A percentile compares a stretch with the other conserved stretches of the same genome.
Conservation (phyloP, 2,329 filamentous ascomycete genomes). For the Waltergamsia citrina region DNA sequence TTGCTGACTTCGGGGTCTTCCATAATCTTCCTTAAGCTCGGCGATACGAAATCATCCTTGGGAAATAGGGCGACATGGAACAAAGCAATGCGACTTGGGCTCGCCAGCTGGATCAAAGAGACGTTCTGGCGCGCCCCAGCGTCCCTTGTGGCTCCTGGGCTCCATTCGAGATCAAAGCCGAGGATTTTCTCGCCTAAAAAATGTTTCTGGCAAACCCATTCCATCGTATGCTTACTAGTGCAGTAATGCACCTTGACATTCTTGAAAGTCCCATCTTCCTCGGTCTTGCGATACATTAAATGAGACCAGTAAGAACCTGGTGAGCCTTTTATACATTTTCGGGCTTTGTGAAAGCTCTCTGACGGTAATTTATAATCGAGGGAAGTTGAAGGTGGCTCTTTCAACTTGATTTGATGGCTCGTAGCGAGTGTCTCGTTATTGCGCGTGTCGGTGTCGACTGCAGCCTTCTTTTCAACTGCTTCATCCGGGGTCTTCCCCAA, state of each 20-base stretch:
- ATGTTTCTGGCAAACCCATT: constrained; percentile 51
- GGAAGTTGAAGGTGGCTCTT: constrained; percentile 10
- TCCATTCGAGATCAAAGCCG: constrained; percentile 92
- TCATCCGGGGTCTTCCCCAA: no score
- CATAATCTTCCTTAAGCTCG: constrained; percentile 61
- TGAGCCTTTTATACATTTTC: background rate
- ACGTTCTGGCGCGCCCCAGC: constrained; percentile 56
- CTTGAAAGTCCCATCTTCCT: constrained; percentile 27
- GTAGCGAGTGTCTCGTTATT: background rate
- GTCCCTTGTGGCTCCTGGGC: constrained; percentile 33
- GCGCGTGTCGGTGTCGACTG: background rate
- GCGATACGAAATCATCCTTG: constrained; percentile 53
- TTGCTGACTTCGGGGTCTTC: constrained; percentile 64
- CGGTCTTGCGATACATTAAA: constrained; percentile 50
- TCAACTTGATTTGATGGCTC: no score
- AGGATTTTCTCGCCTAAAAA: constrained; percentile 63
- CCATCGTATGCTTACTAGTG: constrained; percentile 54
- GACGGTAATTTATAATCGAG: constrained; percentile 18
- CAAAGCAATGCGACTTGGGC: constrained; percentile 64
- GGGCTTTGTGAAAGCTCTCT: constrained; percentile 13
- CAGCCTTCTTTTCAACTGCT: background rate
- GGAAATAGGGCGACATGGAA: constrained; percentile 68
- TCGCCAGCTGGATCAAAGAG: constrained; percentile 76
- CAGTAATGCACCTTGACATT: constrained; percentile 71
- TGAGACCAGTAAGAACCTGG: constrained; percentile 52